These are phyloP conservation scores for Pseudogymnoascus sp. DNA, from an alignment of 2,329 filamentous ascomycete species.

Conservation along the genomic window DNA sequence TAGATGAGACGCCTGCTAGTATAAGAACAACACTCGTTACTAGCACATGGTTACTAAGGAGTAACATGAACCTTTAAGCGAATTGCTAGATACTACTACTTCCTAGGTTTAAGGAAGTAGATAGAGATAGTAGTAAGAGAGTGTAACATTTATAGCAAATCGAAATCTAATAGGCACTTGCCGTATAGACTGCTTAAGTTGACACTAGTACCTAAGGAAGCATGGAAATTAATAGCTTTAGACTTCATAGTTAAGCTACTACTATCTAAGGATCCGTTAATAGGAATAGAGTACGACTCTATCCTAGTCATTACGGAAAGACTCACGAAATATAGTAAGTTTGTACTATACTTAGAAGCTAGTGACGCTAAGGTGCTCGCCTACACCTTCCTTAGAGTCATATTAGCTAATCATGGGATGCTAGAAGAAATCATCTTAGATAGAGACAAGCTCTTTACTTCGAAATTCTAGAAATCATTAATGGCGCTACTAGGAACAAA, in stretches of 20 bases:
- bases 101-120: not conserved
- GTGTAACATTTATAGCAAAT: not conserved
- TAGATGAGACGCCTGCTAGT: not conserved
- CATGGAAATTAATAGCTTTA: not conserved
- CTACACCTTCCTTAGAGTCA: not conserved
- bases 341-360: too few relatives aligned
- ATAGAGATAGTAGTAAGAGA: not conserved
- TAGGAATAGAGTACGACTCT: too few relatives aligned
- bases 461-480: slow-evolving; percentile 8
- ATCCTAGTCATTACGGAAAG: too few relatives aligned
- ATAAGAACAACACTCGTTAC: not conserved
- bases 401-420: slow-evolving; percentile 2
- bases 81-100: not conserved
- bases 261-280: too few relatives aligned
- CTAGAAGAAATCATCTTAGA: slow-evolving; percentile 13
- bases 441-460: slow-evolving; percentile 14
- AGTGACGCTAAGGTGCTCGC: not conserved
- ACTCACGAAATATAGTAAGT: too few relatives aligned
- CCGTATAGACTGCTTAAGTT: not conserved
- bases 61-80: not conserved
- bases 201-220: not conserved
- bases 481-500: slow-evolving; percentile 2
- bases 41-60: not conserved
- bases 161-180: not conserved
- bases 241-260: too few relatives aligned